phyloP scores from a whole-genome alignment of 177 flowering plant genomes.

The Telopea speciosissima region DNA sequence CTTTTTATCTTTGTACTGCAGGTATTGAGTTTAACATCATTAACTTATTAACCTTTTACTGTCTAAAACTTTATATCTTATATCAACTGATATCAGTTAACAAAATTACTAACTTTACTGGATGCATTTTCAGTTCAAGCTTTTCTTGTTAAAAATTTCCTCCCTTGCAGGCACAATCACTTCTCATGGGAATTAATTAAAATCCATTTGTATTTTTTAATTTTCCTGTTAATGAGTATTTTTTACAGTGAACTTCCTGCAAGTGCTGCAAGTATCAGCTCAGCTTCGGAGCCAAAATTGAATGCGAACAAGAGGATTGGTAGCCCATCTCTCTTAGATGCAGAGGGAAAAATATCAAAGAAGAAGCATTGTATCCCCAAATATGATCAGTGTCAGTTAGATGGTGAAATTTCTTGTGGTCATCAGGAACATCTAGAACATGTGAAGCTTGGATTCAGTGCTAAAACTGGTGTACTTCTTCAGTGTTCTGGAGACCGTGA shows the following conservation, averaged over 20 bases:
- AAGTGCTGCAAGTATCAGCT: slow-evolving; percentile 24
- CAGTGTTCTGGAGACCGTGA: slow-evolving; percentile 20
- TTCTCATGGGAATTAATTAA: background rate
- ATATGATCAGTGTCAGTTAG: slow-evolving; percentile 16
- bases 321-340: slow-evolving; percentile 35
- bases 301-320: slow-evolving; percentile 43
- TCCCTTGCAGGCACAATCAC: background rate
- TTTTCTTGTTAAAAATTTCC: background rate
- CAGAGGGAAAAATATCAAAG: slow-evolving; percentile 33
- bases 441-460: slow-evolving; percentile 14
- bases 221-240: background rate
- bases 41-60: background rate
- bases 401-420: slow-evolving; percentile 16
- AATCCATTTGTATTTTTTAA: background rate
- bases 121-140: background rate
- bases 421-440: slow-evolving; percentile 20
- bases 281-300: slow-evolving; percentile 23
- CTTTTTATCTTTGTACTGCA: slow-evolving; percentile 68
- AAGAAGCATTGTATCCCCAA: slow-evolving; percentile 30
- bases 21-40: slow-evolving; percentile 31
- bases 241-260: no score
- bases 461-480: slow-evolving; percentile 17
- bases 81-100: background rate
- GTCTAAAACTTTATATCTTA: background rate
- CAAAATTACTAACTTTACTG: background rate